Evolutionary conservation across 345 rosid species (phyloP), one percentile per base, ranked within the genome.

Genomic region (Erysimum cheiranthoides): DNA sequence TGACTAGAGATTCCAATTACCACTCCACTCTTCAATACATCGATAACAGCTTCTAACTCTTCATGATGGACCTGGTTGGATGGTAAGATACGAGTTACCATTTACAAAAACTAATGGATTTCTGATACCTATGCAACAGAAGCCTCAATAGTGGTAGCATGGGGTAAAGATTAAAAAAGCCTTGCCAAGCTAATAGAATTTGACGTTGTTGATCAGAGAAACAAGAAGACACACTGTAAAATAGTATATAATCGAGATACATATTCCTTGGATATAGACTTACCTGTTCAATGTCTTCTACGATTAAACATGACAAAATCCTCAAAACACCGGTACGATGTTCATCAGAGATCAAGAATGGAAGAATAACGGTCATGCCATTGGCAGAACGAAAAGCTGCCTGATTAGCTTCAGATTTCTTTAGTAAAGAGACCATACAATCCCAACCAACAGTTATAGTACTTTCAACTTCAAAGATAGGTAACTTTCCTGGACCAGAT

Each of bases 281-380:
- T 73, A 95, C 99, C 96, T 92, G 97, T 5, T 68, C 40, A 58
- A 77, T 73, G 79, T 95, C 99, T 88, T 92, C 99, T 59, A 88
- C 82, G 68, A 95, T 89, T 85, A 95, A 83, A 85, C 97, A 92
- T 61, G 99, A 92, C 69, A 95, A 77, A 63, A 85, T 70, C 64
- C 97, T 82, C 58, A 95, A 96, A 64, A 89, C 96, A 56, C 99
- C 97, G 14, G 82, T 79, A 38, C 99, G 96, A 80, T 95, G 99
- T 73, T 80, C 78, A 72, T 75, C 73, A 40, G 92, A 92, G 43
- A 81, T 91, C 79, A 95, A 71, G 69, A 95, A 89, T 13, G 99
- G 93, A 58, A 94, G 97, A 81, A 94, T 76, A 42, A 84, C 69
- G 35, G 86, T 73, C 78, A 92, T 84, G 28, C 97, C 97, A 78